Percentiles rank a stretch among this genome's conserved stretches.
phyloP scores from a whole-genome alignment of 2,329 filamentous ascomycete species.

The Xenoacremonium recifei region DNA sequence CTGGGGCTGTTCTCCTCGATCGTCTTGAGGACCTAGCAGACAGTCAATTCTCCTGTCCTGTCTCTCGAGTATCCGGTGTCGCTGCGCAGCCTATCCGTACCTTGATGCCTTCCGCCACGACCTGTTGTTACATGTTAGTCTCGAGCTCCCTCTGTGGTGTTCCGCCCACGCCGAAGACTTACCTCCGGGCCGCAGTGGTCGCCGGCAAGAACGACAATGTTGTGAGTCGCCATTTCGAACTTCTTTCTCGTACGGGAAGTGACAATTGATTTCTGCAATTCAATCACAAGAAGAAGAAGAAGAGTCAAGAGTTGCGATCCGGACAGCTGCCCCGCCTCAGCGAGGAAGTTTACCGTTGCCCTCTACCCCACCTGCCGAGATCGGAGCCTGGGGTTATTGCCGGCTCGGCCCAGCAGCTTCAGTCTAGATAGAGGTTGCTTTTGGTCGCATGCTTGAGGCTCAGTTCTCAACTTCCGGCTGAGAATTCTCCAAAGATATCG shows the following conservation, averaged over 20 bases:
- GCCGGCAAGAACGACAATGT: slow-evolving; percentile 78
- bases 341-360: slow-evolving; percentile 10
- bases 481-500: too few species aligned
- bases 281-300: slow-evolving; percentile 8
- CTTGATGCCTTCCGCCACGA: slow-evolving; percentile 83
- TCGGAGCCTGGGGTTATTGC: slow-evolving; percentile 30
- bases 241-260: too few species aligned
- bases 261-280: slow-evolving; percentile 1
- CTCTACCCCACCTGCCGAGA: slow-evolving; percentile 36
- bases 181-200: slow-evolving; percentile 89
- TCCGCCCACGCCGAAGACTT: slow-evolving; percentile 29
- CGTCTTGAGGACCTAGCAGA: slow-evolving; percentile 77
- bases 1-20: slow-evolving; percentile 71
- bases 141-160: slow-evolving; percentile 3
- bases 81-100: slow-evolving; percentile 42
- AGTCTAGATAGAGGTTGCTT: too few species aligned
- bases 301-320: slow-evolving; percentile 5
- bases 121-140: slow-evolving; percentile 42
- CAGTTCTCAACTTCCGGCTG: too few species aligned
- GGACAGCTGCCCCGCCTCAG: slow-evolving; percentile 22
- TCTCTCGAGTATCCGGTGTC: slow-evolving; percentile 3
- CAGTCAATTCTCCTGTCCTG: too few species aligned
- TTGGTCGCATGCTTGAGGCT: too few species aligned
- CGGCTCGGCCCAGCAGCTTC: slow-evolving; percentile 16
- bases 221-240: slow-evolving; percentile 62